Percentiles rank a stretch among this genome's conserved stretches.
Conservation (phyloP, 805 yeast species). For the Wickerhamomyces ciferrii region DNA sequence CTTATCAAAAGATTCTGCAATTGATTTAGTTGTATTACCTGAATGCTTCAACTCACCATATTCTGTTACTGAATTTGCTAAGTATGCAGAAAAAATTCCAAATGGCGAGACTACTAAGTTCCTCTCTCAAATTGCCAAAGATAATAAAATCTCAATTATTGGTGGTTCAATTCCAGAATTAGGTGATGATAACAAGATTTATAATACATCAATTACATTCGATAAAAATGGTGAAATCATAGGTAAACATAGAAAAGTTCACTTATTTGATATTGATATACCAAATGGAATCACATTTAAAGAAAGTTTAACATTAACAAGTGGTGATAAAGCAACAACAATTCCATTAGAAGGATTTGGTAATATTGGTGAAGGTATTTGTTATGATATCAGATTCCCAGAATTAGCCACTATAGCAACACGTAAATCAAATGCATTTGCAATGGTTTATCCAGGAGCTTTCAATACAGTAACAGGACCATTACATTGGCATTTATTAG, state of each 20-base stretch:
- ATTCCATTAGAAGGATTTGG: conserved; percentile 29
- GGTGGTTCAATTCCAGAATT: conserved; percentile 96
- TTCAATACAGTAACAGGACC: conserved; percentile 88
- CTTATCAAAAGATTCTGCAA: conserved; percentile 44
- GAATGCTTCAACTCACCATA: conserved; percentile 98
- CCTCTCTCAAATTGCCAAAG: conserved; percentile 62
- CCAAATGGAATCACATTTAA: conserved; percentile 90
- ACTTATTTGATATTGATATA: conserved; percentile 87
- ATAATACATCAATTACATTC: conserved; percentile 76
- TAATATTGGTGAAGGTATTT: conserved; percentile 78
- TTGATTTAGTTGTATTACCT: conserved; percentile 84
- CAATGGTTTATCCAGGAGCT: conserved; percentile 83
- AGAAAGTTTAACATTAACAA: conserved; percentile 73
- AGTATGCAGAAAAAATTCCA: conserved; percentile 87
- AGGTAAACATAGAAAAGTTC: conserved; percentile 88
- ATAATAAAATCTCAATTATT: conserved; percentile 57
- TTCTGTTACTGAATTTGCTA: conserved; percentile 77
- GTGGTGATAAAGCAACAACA: conserved; percentile 82
- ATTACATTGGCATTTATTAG: conserved; percentile 75
- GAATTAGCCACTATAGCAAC: conserved; percentile 74
- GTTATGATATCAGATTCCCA: conserved; percentile 81
- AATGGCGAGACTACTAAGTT: conserved; percentile 62
- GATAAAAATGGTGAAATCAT: conserved; percentile 72
- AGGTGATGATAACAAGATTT: conserved; percentile 45
- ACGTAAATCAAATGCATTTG: conserved; percentile 57